Evolutionary conservation across 441 rosid genomes (phyloP).

Genomic region (Syzygium syzygioides): DNA sequence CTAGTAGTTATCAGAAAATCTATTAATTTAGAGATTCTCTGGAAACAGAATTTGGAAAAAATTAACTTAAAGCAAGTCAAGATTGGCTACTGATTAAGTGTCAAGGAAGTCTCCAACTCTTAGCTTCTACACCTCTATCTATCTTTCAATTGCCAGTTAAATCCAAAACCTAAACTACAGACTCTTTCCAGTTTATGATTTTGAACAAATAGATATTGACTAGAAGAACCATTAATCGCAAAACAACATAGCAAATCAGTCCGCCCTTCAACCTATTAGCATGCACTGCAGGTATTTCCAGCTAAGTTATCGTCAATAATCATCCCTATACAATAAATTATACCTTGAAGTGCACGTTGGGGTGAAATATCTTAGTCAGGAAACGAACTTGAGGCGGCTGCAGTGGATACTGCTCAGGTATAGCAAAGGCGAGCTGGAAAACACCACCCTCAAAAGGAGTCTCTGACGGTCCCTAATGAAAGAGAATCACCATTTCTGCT

Average conservation of each 20-base stretch:
- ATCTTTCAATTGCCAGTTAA: background rate
- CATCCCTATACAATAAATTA: background rate
- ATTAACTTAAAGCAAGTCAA: background rate
- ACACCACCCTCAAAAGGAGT: slow-evolving; percentile 98
- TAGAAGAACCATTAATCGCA: background rate
- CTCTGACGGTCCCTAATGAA: slow-evolving; percentile 80
- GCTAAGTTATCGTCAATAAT: background rate
- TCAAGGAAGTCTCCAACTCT: background rate
- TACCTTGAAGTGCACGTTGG: slow-evolving; percentile 98
- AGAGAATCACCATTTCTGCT: background rate
- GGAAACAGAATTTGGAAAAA: background rate
- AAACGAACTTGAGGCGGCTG: slow-evolving; percentile 99
- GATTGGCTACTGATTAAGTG: background rate
- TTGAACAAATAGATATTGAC: background rate
- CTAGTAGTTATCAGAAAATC: background rate
- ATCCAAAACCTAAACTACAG: background rate
- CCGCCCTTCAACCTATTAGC: background rate
- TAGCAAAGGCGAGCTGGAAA: slow-evolving; percentile 91
- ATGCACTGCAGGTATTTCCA: background rate
- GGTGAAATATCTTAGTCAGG: slow-evolving; percentile 96
- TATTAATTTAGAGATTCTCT: background rate
- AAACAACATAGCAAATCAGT: background rate
- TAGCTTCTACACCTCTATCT: background rate
- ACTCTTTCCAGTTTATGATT: background rate
- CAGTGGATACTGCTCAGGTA: slow-evolving; percentile 95